Evolutionary conservation across 345 rosid species (phyloP), one percentile per base, ranked within the genome.

Genomic region (Sonneratia caseolaris): DNA sequence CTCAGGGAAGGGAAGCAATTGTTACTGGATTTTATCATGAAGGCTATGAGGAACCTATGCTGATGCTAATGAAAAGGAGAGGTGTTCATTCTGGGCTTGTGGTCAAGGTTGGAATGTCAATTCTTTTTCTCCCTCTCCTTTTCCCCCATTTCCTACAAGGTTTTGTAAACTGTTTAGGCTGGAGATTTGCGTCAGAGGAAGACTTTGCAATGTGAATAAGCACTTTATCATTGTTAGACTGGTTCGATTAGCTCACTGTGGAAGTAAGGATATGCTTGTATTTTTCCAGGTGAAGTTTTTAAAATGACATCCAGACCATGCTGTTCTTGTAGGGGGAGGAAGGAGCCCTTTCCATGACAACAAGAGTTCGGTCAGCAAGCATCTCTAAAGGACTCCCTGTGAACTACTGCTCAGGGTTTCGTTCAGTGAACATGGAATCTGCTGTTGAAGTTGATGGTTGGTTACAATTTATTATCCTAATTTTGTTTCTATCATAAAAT

Each of bases 61-160:
- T 95, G 76, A 92, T 90, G 97, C 99, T 95, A 72, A 95, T 95
- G 99, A 92, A 88, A 85, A 86, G 97, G 85, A 86, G 99, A 87
- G 97, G 96, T 55, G 83, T 92, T 53, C 96, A 92, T 79, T 87
- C 96, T 66, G 97, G 99, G 79, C 82, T 95, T 81, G 97, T 92
- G 68, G 80, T 95, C 77, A 95, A 95, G 98, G 98, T 94, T 45
- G 21, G 78, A 69, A 64, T 40, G 70, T 48, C 76, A 70, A 79
- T 76, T 77, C 61, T 42, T 42, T 42, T 42, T 42, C 45, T 42
- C 10, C 45, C 70, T 69, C 42, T 37, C 11, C 15, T 1, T 37
- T 47, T n/a, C 18, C 55, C 42, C 45, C 21, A 37, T 55, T 57
- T 57, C 27, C 64, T n/a, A 24, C 24, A n/a, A 57, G 16, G 51